Conservation (phyloP, 305 asterid genomes). For the Fraxinus paxiana region DNA sequence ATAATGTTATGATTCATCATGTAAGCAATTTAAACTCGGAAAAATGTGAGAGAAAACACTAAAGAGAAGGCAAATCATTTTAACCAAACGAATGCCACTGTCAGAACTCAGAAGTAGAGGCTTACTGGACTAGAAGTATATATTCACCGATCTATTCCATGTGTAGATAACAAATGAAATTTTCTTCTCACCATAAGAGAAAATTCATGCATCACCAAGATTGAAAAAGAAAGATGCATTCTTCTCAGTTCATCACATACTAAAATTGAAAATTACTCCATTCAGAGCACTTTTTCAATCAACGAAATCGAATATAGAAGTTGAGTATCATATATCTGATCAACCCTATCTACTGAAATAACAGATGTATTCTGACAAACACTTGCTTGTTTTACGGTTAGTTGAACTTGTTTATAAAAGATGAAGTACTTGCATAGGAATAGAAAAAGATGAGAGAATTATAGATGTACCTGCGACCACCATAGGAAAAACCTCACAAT, state of each 20-base stretch:
- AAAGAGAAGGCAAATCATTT: constrained; percentile 3
- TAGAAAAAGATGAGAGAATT: constrained; percentile 14
- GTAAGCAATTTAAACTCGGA: background rate
- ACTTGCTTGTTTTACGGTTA: background rate
- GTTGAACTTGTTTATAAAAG: constrained; percentile 10
- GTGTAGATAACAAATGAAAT: constrained; percentile 4
- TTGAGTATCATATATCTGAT: constrained; percentile 1
- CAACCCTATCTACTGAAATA: constrained; percentile 9
- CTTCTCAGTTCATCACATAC: constrained; percentile 7
- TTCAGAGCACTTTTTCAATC: background rate
- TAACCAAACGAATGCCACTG: background rate
- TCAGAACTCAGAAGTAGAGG: background rate
- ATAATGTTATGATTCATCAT: background rate
- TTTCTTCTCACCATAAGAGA: constrained; percentile 4
- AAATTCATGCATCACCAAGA: background rate
- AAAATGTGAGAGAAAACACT: background rate
- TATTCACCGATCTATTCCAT: background rate
- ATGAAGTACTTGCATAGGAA: constrained; percentile 16
- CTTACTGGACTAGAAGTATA: background rate
- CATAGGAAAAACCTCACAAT: constrained; percentile 83
- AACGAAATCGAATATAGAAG: background rate
- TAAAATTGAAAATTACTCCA: background rate
- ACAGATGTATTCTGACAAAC: constrained; percentile 14
- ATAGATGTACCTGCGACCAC: constrained; percentile 91
- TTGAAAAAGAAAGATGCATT: background rate